Evolutionary conservation across 371 early-diverging fungal species (phyloP).

Genomic region (Choanephora cucurbitarum): DNA sequence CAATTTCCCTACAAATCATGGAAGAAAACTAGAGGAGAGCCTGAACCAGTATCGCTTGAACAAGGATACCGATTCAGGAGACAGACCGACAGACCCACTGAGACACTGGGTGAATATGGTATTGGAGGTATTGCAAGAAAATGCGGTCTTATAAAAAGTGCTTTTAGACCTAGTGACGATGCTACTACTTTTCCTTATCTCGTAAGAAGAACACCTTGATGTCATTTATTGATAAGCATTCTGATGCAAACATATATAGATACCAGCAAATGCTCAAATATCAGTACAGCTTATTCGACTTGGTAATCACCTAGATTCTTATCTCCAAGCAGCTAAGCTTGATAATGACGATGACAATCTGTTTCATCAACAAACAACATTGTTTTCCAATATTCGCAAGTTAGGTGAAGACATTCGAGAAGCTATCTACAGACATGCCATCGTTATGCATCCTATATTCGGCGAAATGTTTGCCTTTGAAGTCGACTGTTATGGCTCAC

Average conservation of each 20-base stretch:
- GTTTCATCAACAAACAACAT: neutral
- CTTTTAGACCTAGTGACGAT: slow-evolving; percentile 69
- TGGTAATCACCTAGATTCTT: slow-evolving; percentile 11
- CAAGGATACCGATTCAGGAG: slow-evolving; percentile 41
- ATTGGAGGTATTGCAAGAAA: slow-evolving; percentile 49
- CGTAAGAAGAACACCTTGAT: slow-evolving; percentile 20
- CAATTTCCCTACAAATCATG: neutral
- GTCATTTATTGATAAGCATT: neutral
- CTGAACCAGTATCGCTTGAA: slow-evolving; percentile 23
- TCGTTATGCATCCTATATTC: slow-evolving; percentile 48
- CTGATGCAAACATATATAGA: slow-evolving; percentile 14
- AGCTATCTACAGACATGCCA: slow-evolving; percentile 53
- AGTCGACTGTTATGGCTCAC: slow-evolving; percentile 65
- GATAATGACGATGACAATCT: no score
- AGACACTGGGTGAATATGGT: slow-evolving; percentile 57
- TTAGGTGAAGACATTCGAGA: slow-evolving; percentile 43
- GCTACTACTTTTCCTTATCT: slow-evolving; percentile 60
- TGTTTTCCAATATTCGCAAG: slow-evolving; percentile 13
- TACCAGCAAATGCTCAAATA: slow-evolving; percentile 65
- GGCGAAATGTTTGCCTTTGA: slow-evolving; percentile 65
- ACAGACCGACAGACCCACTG: slow-evolving; percentile 44
- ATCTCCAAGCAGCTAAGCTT: no score
- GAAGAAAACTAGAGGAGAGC: slow-evolving; percentile 8
- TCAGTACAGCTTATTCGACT: slow-evolving; percentile 36
- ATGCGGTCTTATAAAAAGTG: slow-evolving; percentile 57